Base-by-base conservation (phyloP, 1,139 yeast genomes). In the Entelexis sorbosivorans region DNA sequence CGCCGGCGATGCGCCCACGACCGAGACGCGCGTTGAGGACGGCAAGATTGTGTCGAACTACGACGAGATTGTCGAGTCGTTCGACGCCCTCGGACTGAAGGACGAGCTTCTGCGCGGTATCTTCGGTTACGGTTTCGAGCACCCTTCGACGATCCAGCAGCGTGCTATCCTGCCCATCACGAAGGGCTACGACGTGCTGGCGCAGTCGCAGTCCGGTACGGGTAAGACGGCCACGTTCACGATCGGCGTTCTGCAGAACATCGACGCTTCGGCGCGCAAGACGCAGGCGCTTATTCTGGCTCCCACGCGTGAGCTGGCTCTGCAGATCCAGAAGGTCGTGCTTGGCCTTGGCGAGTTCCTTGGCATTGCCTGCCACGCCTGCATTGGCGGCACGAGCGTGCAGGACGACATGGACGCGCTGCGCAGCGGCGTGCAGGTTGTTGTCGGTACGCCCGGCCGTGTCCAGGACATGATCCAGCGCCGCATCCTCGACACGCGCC, bases 191-290 rank as follows among this genome's bases (percentile, higher is more conserved):
- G 98, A 91, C 72, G 96, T 89, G 55, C 80, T 91, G 66, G 98
- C 97, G 62, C 98, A 91, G 75, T 96, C 97, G 63, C 98, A 91
- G 78, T 89, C 97, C 52, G 98, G 98, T 82, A 91, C 98, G 61
- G 98, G 98, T 82, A 91, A 91, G 78, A 91, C 98, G 59, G 98
- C 97, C 67, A 91, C 98, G 62, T 91, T 91, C 81, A 83, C 97
- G 70, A 89, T 91, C 66, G 84, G 96, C 65, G 91, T 95, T 65
- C 79, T 91, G 71, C 96, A 89, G 78, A 85, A 88, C 78, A 82
- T 88, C 64, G 95, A 87, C 70, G 60, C 65, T 52, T 56, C 59
- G 52, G 51, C 61, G 53, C 57, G 63, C 44, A 59, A 75, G 69
- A 67, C 67, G 33, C 71, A 87, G 76, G 96, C 96, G 64, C 79